These are phyloP conservation scores for Trametes sanguinea DNA, from an alignment of 768 basidiomycete genomes.

Conservation along the genomic window DNA sequence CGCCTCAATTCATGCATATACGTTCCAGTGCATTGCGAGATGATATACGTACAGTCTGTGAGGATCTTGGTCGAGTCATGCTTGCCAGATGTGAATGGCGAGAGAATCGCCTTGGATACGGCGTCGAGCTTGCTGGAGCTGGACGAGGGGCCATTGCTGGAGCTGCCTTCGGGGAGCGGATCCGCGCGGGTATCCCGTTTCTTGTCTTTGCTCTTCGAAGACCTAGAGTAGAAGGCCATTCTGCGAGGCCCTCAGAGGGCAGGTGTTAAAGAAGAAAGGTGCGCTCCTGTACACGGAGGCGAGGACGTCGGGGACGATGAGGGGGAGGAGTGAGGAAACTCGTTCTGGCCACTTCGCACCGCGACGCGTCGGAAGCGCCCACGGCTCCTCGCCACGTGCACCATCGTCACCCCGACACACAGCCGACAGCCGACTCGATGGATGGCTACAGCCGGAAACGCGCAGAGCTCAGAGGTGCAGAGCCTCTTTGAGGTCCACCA, in stretches of 20 bases:
- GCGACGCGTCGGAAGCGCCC: slow-evolving; percentile 23
- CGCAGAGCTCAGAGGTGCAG: background rate
- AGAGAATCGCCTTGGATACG: slow-evolving; percentile 70
- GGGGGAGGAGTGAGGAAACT: background rate
- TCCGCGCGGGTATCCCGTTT: slow-evolving; percentile 46
- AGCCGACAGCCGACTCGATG: slow-evolving; percentile 2
- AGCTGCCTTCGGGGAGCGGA: slow-evolving; percentile 32
- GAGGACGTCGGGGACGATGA: background rate
- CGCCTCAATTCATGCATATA: background rate
- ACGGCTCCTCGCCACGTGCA: slow-evolving; percentile 16
- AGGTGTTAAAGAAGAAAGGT: background rate
- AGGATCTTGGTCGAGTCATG: slow-evolving; percentile 72
- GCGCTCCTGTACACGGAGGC: slow-evolving; percentile 2
- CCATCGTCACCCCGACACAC: slow-evolving; percentile 15
- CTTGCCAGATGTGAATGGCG: slow-evolving; percentile 65
- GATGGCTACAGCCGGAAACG: background rate
- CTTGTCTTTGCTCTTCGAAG: slow-evolving; percentile 26
- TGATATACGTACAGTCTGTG: slow-evolving; percentile 61
- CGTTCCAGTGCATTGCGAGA: background rate
- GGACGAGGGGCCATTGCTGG: slow-evolving; percentile 20
- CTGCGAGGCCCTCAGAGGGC: slow-evolving; percentile 12
- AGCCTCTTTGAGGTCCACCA: too few relatives aligned
- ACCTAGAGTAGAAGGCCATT: slow-evolving; percentile 31
- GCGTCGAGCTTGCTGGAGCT: slow-evolving; percentile 50
- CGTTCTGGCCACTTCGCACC: slow-evolving; percentile 15